Conservation (phyloP, 371 early-diverging fungal genomes). For the Mortierella sp. region DNA sequence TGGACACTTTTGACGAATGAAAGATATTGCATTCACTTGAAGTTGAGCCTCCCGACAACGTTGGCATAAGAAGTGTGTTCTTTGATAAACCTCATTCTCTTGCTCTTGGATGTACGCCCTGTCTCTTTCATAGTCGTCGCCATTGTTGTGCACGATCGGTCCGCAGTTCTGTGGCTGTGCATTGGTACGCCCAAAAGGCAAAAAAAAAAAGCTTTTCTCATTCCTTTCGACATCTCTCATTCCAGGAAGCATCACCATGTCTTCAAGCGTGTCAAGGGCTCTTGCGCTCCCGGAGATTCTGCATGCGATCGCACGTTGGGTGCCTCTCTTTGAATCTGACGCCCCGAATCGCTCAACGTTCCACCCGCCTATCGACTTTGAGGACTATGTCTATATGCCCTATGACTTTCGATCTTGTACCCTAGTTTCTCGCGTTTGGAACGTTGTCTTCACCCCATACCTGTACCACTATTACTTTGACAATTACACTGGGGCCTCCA, state of each 20-base stretch:
- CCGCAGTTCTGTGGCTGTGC: too few species aligned
- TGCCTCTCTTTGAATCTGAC: background rate
- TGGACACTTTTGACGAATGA: too few species aligned
- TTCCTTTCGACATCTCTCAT: too few species aligned
- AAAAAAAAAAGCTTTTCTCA: too few species aligned
- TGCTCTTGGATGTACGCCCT: too few species aligned
- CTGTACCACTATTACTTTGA: background rate
- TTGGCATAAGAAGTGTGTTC: too few species aligned
- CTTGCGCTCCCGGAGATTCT: background rate
- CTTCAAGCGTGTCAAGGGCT: background rate
- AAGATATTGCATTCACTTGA: too few species aligned
- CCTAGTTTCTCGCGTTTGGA: background rate
- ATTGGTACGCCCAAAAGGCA: too few species aligned
- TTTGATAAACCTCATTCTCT: too few species aligned
- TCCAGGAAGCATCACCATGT: background rate
- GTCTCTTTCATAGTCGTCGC: too few species aligned
- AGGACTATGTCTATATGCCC: background rate
- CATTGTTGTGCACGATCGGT: too few species aligned
- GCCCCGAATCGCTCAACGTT: background rate
- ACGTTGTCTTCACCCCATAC: background rate
- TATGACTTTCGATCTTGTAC: background rate
- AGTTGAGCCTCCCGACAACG: too few species aligned
- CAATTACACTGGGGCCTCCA: background rate
- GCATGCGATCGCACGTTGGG: background rate
- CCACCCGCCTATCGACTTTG: background rate